Evolutionary conservation across 345 rosid species (phyloP).

Genomic region (Draba incana): DNA sequence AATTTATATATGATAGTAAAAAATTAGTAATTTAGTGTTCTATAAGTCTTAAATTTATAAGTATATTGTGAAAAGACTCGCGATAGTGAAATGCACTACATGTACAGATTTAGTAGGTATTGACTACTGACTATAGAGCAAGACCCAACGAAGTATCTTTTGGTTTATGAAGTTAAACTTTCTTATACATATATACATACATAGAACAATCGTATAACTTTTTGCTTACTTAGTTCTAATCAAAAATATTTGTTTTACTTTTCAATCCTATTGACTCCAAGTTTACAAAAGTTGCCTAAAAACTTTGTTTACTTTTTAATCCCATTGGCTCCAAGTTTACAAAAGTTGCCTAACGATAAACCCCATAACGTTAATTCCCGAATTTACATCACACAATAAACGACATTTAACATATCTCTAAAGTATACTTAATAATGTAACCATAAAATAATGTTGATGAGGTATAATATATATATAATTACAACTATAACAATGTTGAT

Average conservation of each 20-base stretch:
- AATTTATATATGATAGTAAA: no score
- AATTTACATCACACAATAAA: neutral
- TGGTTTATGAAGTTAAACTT: neutral
- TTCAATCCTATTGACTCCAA: no score
- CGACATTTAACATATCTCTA: neutral
- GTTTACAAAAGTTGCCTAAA: no score
- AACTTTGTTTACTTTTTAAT: neutral
- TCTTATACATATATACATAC: no score
- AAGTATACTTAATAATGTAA: no score
- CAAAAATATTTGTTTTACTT: no score
- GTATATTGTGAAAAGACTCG: conserved; percentile 24
- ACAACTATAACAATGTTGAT: conserved; percentile 2
- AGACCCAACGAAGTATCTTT: conserved; percentile 25
- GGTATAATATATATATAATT: neutral
- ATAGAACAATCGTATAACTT: neutral
- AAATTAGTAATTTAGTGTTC: neutral
- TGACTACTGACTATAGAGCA: conserved; percentile 23
- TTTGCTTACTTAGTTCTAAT: neutral
- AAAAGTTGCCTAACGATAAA: neutral
- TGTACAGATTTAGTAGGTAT: conserved; percentile 26
- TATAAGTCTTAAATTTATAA: conserved; percentile 18
- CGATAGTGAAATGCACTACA: conserved; percentile 35
- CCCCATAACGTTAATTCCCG: neutral
- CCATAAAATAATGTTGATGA: neutral
- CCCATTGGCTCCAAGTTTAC: neutral